Evolutionary conservation across 495 filamentous ascomycete species (phyloP), one percentile per base, ranked within the genome.

Genomic region (Rhypophila decipiens): DNA sequence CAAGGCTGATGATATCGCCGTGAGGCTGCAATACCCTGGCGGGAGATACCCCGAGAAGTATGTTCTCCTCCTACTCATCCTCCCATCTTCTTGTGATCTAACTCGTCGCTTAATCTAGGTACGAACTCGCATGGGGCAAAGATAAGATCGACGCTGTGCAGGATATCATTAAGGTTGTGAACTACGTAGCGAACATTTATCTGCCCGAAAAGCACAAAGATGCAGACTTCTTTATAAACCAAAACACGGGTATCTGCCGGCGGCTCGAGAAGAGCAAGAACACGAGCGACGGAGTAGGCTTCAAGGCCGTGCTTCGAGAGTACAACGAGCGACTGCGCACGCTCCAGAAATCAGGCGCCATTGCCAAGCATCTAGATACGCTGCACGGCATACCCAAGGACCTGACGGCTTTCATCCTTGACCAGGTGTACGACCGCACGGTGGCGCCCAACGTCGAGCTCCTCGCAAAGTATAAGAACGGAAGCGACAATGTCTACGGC

Each of bases 401-500:
- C 31, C 78, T 91, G 39, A 79, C 91, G 13, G 80, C 86, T 53
- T 80, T 86, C 45, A 93, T 98, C 51, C 72, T 97, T 22, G 83
- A 75, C 20, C 93, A 98, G 63, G 84, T 85, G 5, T 96, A 96
- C 66, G 83, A 86, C 51, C 90, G 93, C 42, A 94, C 87, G 4
- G 93, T 98, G 18, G 91, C 90, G 5, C 90, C 89, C 31, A 77
- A 84, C 48, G 88, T 95, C 12, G 85, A 91, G 39, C 75, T 78
- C 13, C 78, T 97, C 9, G 79, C 80, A 33, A 81, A 86, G 48
- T 94, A 95, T 59, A 79, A 93, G 59, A 86, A 87, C 52, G 90
- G 89, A 49, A 84, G 82, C 34, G 87, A 93, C 66, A 88, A 93
- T 53, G 88, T 95, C 17, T 98, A 97, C 61, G 93, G 93, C 52